phyloP scores from a whole-genome alignment of 2,329 filamentous ascomycete genomes.

The Nakataea oryzae region DNA sequence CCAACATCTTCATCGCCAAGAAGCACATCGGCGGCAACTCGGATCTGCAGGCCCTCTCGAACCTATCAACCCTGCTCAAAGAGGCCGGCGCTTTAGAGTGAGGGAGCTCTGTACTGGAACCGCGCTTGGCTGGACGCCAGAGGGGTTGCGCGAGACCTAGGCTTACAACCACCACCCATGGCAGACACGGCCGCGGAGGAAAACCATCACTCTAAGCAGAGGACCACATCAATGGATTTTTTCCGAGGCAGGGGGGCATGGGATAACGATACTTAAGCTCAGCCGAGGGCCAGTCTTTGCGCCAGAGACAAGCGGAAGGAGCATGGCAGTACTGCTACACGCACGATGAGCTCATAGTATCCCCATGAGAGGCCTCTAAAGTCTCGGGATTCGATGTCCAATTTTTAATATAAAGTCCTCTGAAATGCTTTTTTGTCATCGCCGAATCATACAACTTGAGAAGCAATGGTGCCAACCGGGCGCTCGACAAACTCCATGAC shows the following conservation, averaged over 20 bases:
- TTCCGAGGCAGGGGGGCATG: too few relatives aligned
- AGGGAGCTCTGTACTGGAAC: neutral
- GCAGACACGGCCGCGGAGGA: neutral
- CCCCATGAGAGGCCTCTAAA: too few relatives aligned
- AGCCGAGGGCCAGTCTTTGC: neutral
- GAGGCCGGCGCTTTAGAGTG: conserved; percentile 24
- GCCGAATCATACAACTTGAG: conserved; percentile 48
- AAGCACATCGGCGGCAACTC: conserved; percentile 97
- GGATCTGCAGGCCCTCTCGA: conserved; percentile 57
- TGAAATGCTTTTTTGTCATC: neutral
- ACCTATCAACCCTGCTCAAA: conserved; percentile 42
- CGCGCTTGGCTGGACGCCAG: neutral
- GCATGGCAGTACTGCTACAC: neutral
- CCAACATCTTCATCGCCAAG: conserved; percentile 87
- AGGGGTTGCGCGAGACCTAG: neutral
- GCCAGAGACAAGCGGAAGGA: neutral
- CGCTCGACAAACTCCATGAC: conserved; percentile 80
- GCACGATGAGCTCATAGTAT: neutral
- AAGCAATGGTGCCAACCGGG: conserved; percentile 77
- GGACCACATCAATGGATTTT: neutral
- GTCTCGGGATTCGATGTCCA: neutral
- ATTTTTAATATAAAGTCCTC: neutral
- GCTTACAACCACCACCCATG: neutral
- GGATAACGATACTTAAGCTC: neutral
- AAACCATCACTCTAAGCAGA: neutral